Base-by-base conservation (phyloP, 805 yeast species). In the Jamesozyma piceae region DNA sequence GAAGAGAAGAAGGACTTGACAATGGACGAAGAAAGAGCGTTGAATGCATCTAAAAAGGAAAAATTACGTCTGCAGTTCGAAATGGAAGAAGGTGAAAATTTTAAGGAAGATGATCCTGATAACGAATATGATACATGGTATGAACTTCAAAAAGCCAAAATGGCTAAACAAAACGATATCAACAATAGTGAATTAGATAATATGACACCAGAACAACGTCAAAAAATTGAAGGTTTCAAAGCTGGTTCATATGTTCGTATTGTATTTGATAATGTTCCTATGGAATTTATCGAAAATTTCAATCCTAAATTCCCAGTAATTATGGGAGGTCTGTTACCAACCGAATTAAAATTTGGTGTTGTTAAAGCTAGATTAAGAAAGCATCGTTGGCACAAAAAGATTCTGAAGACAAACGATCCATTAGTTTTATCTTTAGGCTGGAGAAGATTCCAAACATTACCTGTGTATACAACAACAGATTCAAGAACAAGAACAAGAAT, bases 301-400 rank as follows among this genome's bases (percentile, higher is more conserved):
- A 81, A 87, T 55, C 94, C 98, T 2, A 72, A 67, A 34, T 88
- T 69, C 57, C 97, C 98, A 11, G 71, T 92, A 24, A 75, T 92
- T 15, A 66, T 94, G 53, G 99, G 99, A 45, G 97, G 97, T 2
- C 68, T 92, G 44, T 68, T 90, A 46, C 78, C 92, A 30, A 86
- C 95, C 4, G 99, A 92, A 60, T 82, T 88, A 44, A 74, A 95
- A 57, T 90, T 89, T 60, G 99, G 98, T 5, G 82, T 84, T 57
- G 72, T 88, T 67, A 90, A 86, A 58, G 96, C 86, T 38, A 78
- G 97, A 68, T 78, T 92, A 47, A 88, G 96, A 77, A 80, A 96
- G 65, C 99, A 92, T 62, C 80, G 98, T 70, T 92, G 99, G 99
- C 97, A 92, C 66, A 90, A 88, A 60, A 88, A 88, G 73, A 86